These are phyloP conservation scores for Dioscorea alata DNA, from an alignment of 106 monocot species.

Conservation along the genomic window DNA sequence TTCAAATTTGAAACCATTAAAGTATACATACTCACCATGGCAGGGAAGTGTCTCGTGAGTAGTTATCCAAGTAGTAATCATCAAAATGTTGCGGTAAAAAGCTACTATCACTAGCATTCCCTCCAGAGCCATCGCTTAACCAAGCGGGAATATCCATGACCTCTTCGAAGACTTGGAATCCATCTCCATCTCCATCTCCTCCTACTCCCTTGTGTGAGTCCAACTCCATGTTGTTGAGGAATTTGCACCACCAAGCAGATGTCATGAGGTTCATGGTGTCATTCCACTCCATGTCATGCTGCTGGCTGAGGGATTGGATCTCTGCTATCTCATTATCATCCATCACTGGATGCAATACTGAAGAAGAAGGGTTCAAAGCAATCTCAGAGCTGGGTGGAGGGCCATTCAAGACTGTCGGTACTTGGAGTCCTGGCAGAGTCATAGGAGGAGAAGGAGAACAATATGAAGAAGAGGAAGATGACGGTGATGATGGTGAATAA, in stretches of 20 bases:
- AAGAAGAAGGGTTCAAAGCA: neutral
- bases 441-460: neutral
- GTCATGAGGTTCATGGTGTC: constrained; percentile 65
- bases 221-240: constrained; percentile 43
- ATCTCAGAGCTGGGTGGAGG: neutral
- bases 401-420: neutral
- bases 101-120: constrained; percentile 10
- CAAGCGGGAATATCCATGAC: constrained; percentile 22
- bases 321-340: constrained; percentile 77
- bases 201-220: neutral
- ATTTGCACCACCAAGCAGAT: constrained; percentile 81
- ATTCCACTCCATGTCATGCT: constrained; percentile 89
- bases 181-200: constrained; percentile 3
- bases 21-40: constrained; percentile 35
- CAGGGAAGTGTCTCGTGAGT: constrained; percentile 30
- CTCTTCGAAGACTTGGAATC: constrained; percentile 11
- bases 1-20: neutral
- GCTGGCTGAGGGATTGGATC: constrained; percentile 61
- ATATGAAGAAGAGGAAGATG: constrained; percentile 21
- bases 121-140: constrained; percentile 19
- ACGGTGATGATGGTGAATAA: neutral
- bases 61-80: constrained; percentile 13
- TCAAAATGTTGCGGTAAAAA: constrained; percentile 14
- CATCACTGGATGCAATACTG: constrained; percentile 48
- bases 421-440: neutral